phyloP scores from a whole-genome alignment of 129 eudicot genomes.

The Rutidosis leptorrhynchoides region DNA sequence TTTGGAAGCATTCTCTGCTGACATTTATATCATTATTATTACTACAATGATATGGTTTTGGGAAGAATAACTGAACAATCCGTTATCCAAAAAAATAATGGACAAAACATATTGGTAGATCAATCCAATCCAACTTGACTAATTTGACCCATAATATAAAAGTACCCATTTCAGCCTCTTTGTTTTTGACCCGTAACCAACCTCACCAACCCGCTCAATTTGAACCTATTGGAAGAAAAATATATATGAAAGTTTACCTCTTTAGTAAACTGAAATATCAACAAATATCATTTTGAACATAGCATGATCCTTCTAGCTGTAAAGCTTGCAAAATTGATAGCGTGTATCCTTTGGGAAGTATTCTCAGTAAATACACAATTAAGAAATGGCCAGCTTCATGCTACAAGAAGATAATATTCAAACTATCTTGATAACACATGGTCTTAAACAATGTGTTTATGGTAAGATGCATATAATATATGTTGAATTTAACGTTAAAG shows the following conservation, averaged over 20 bases:
- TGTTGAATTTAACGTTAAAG: too few species aligned
- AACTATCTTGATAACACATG: not conserved
- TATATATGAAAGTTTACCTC: constrained; percentile 48
- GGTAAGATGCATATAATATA: too few species aligned
- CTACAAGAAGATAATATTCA: constrained; percentile 34
- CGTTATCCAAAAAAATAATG: too few species aligned
- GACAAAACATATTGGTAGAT: not conserved
- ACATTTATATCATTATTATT: too few species aligned
- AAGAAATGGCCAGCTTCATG: constrained; percentile 94
- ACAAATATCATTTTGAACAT: constrained; percentile 88
- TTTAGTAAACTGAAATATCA: constrained; percentile 80
- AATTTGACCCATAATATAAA: too few species aligned
- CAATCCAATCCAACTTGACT: not conserved
- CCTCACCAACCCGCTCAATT: not conserved
- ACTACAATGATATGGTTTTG: too few species aligned
- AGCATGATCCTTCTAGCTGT: constrained; percentile 78
- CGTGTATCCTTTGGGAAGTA: constrained; percentile 83
- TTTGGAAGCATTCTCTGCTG: too few species aligned
- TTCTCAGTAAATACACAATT: constrained; percentile 71
- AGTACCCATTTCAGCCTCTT: too few species aligned
- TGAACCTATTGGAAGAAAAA: not conserved
- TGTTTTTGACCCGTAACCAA: not conserved
- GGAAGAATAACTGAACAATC: too few species aligned
- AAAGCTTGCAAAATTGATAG: constrained; percentile 85
- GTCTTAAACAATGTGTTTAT: too few species aligned